Percentiles rank a stretch among this genome's conserved stretches.
Evolutionary conservation across 1,284 basidiomycete species (phyloP).

Genomic region (Ceratobasidium sp.): DNA sequence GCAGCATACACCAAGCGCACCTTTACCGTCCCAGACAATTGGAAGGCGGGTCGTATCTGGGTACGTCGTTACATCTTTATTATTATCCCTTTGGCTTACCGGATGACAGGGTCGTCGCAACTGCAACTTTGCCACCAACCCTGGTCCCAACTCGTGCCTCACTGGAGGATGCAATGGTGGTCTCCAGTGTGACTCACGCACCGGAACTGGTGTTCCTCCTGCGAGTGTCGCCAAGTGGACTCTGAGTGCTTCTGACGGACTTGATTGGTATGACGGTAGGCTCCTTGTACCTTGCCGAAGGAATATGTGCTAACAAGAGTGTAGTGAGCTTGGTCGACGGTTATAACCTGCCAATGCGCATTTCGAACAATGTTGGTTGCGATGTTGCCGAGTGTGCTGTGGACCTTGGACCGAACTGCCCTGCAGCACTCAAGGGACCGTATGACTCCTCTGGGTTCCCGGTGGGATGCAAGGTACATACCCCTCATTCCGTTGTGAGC

Average conservation of each 20-base stretch:
- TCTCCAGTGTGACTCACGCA: no score
- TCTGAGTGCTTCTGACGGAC: constrained; percentile 26
- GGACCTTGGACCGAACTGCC: constrained; percentile 30
- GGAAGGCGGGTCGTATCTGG: constrained; percentile 58
- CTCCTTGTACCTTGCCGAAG: neutral
- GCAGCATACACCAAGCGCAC: constrained; percentile 49
- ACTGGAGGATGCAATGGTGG: no score
- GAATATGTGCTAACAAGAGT: neutral
- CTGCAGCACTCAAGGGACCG: constrained; percentile 40
- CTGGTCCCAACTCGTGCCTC: no score
- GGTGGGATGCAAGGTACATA: constrained; percentile 38
- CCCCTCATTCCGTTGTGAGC: neutral
- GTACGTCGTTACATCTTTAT: no score
- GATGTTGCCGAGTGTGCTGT: constrained; percentile 39
- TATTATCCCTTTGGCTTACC: no score
- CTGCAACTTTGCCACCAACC: no score
- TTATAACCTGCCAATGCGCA: constrained; percentile 44
- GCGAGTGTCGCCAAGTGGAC: no score
- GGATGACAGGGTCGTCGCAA: no score
- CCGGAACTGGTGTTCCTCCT: no score
- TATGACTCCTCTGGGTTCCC: constrained; percentile 40
- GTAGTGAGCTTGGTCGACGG: constrained; percentile 45
- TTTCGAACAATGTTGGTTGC: constrained; percentile 40
- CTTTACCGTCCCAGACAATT: no score
- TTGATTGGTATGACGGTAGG: constrained; percentile 42